Evolutionary conservation across 2,329 filamentous ascomycete species (phyloP), one percentile per base, ranked within the genome.

Genomic region (Xylariomycetidae sp.): DNA sequence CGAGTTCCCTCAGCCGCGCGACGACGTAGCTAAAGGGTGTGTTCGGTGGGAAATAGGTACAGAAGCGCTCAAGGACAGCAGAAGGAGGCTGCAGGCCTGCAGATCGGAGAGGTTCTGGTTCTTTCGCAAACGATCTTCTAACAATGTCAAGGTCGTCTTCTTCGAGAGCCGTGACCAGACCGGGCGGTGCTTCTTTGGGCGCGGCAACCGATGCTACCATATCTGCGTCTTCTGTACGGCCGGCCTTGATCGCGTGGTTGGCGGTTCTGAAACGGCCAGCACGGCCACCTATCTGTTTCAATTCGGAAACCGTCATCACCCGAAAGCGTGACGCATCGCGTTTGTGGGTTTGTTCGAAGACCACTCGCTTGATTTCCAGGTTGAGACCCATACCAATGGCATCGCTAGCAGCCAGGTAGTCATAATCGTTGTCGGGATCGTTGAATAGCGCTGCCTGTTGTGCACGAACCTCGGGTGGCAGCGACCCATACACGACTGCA

Each of bases 351-450:
- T 82, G 72, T 51, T 95, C 87, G 45, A 98, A 92, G 34, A 98
- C 77, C 40, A 98, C 76, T 16, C 94, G 84, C 55, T 88, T 92
- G 56, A 96, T 88, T 61, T 80, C 88, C 57, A 98, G 63, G 53
- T 98, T 98, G 15, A 98, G 67, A 1, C 94, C 92, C 90, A 98
- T 97, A 23, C 92, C 92, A 42, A 98, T 90, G 29, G 92, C 92
- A 61, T 96, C 88, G 49, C 88, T 96, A 7, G 94, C 92, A 16
- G 92, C 89, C 5, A 98, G 69, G 48, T 81, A 94, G 56, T 98
- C 92, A 55, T 96, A 98, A 39, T 96, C 89, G 56, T 94, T 98
- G 54, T 94, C 63, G 0, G 88, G 89, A 44, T 97, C 86, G 54
- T 98, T 98, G 70, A 98, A 98, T 0, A 97, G 69, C 12, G 80